Base-by-base conservation (phyloP, 805 yeast genomes). In the Middelhovenomyces tepae region DNA sequence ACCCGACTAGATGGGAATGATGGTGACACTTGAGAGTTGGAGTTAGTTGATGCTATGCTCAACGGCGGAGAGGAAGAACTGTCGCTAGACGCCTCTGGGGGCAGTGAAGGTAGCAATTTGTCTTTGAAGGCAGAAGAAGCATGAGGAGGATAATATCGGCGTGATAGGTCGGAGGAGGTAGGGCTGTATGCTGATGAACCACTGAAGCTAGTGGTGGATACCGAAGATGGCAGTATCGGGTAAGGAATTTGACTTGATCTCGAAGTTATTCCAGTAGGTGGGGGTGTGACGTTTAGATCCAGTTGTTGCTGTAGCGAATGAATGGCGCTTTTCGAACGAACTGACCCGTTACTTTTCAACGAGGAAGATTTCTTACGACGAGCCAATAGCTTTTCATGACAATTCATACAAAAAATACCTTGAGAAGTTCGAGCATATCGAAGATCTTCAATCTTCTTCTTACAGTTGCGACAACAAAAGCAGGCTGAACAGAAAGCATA, bases 401-500 rank as follows among this genome's bases (percentile, higher is more conserved):
- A 89, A 18, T 71, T 65, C 84, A 87, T 84, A 58, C 98, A 89
- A 52, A 85, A 87, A 28, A 89, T 63, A 0, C 97, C 97, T 49
- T 82, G 87, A 26, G 87, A 78, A 1, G 96, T 89, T 51, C 94
- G 70, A 10, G 96, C 96, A 54, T 91, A 91, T 44, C 86, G 69
- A 44, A 87, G 62, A 57, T 89, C 94, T 50, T 81, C 93, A 40
- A 89, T 89, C 37, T 78, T 77, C 40, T 72, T 72, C 53, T 80
- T 78, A 62, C 98, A 89, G 46, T 83, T 78, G 32, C 89, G 73
- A 57, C 98, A 89, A 48, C 75, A 75, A 62, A 89, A 91, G 57
- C 98, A 89, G 31, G 69, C 67, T 6, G 93, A 74, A 56, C 97
- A 91, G 56, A 84, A 91, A 2, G 97, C 95, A 53, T 83, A 89